Percentiles rank a stretch among this genome's conserved stretches.
phyloP scores from a whole-genome alignment of 176 grass and related monocot species.

The Zizania latifolia region DNA sequence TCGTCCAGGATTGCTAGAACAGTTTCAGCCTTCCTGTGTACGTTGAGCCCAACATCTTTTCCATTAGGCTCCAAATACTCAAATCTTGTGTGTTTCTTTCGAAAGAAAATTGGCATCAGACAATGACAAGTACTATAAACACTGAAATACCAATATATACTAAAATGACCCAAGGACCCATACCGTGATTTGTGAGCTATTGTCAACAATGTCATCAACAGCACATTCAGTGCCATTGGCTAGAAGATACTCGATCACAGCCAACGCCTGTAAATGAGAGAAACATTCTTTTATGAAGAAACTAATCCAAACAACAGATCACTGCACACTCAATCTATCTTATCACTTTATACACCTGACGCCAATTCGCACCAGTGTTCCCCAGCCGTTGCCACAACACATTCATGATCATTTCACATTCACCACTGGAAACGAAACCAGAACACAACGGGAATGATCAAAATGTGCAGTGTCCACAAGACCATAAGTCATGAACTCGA shows the following conservation, averaged over 20 bases:
- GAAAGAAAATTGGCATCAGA: slow-evolving; percentile 9
- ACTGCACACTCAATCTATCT: background rate
- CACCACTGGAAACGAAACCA: slow-evolving; percentile 37
- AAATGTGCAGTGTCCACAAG: background rate
- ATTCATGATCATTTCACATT: slow-evolving; percentile 58
- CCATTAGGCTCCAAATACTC: slow-evolving; percentile 66
- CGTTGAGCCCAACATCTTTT: slow-evolving; percentile 63
- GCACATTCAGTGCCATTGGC: slow-evolving; percentile 61
- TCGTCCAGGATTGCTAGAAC: slow-evolving; percentile 62
- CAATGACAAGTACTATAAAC: background rate
- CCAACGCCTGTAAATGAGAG: slow-evolving; percentile 46
- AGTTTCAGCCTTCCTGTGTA: slow-evolving; percentile 65
- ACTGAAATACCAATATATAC: background rate
- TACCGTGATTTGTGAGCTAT: slow-evolving; percentile 59
- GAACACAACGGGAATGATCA: background rate
- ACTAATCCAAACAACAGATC: background rate
- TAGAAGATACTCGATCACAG: slow-evolving; percentile 69
- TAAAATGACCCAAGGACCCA: background rate
- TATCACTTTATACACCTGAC: slow-evolving; percentile 72
- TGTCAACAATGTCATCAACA: slow-evolving; percentile 52
- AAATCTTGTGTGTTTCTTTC: slow-evolving; percentile 46
- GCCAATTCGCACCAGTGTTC: slow-evolving; percentile 57
- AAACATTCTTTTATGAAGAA: background rate
- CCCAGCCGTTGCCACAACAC: slow-evolving; percentile 57
- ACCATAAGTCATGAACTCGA: background rate